Conservation (phyloP, 441 rosid genomes). For the Francoa sonchifolia region DNA sequence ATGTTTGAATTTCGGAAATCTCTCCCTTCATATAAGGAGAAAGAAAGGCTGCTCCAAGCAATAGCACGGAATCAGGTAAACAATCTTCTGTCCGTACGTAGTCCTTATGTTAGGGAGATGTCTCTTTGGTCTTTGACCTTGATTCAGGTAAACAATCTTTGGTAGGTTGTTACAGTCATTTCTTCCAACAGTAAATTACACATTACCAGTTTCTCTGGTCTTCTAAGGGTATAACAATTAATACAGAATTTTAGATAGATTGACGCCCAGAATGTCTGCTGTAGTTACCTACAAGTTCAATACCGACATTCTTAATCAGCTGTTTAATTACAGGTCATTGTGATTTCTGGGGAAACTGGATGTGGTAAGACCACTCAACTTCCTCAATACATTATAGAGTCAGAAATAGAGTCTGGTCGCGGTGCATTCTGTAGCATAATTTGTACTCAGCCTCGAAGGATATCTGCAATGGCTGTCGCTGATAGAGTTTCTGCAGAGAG, state of each 20-base stretch:
- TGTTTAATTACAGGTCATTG: constrained; percentile 52
- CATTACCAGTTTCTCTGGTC: background rate
- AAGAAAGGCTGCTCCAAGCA: constrained; percentile 87
- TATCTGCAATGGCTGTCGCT: constrained; percentile 96
- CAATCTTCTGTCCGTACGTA: too few relatives aligned
- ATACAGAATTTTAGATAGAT: too few relatives aligned
- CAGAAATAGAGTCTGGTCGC: constrained; percentile 95
- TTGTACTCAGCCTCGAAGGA: constrained; percentile 96
- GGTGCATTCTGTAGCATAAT: constrained; percentile 95
- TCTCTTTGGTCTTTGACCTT: too few relatives aligned
- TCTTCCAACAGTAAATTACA: too few relatives aligned
- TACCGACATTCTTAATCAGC: constrained; percentile 3
- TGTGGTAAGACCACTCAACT: constrained; percentile 99
- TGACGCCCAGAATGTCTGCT: too few relatives aligned
- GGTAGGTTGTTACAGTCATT: too few relatives aligned
- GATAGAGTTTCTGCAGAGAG: constrained; percentile 93
- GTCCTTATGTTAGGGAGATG: too few relatives aligned
- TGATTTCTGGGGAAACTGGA: constrained; percentile 98
- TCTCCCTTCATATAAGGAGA: constrained; percentile 81
- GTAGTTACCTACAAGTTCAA: too few relatives aligned
- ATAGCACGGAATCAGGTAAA: constrained; percentile 98
- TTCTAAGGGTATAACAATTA: background rate
- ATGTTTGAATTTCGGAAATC: constrained; percentile 75
- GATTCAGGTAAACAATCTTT: too few relatives aligned
- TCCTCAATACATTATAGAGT: constrained; percentile 88